Evolutionary conservation across 1,284 basidiomycete species (phyloP), one percentile per base, ranked within the genome.

Genomic region (Ustilago sp.): DNA sequence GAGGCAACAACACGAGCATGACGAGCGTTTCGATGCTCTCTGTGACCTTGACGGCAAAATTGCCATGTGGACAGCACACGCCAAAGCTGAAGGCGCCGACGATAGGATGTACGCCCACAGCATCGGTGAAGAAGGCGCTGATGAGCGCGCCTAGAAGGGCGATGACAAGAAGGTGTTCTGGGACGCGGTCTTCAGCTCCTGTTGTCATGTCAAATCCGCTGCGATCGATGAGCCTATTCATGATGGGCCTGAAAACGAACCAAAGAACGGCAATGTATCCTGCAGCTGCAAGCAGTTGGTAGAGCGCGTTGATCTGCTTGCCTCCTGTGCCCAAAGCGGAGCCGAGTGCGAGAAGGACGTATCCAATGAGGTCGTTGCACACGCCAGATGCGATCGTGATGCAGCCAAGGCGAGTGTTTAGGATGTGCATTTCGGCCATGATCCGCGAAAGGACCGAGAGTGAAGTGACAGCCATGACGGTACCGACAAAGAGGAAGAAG

Each of bases 401-500:
- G 55, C 68, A 68, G 19, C 79, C 79, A 4, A 81, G 63, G 2
- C 63, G 50, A n/a, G 79, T 80, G 63, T 61, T 68, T n/a, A 81
- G 59, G 43, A 81, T 74, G 56, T 74, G 59, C 67, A 81, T 71
- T 63, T 81, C 79, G 51, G 79, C 74, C 68, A 80, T 68, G 66
- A 81, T 73, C 8, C 79, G 60, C 0, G 69, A 77, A 15, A 80
- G 68, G 4, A 80, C 77, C 43, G 65, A 68, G 9, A 81, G 67
- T 31, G 67, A 70, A 12, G 80, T 81, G 31, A 81, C 80, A 13
- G 79, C 77, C 80, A 81, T 81, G 39, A 77, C 74, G 8, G 80
- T 81, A 55, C 68, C 80, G 12, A 81, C 77, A 51, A 81, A 81
- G 62, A 80, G 71, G 59, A 81, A 76, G 51, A 81, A 80, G 43